A percentile compares a stretch with the other conserved stretches of the same genome.
phyloP scores from a whole-genome alignment of 768 basidiomycete species.

The Hygrocybe punicea region DNA sequence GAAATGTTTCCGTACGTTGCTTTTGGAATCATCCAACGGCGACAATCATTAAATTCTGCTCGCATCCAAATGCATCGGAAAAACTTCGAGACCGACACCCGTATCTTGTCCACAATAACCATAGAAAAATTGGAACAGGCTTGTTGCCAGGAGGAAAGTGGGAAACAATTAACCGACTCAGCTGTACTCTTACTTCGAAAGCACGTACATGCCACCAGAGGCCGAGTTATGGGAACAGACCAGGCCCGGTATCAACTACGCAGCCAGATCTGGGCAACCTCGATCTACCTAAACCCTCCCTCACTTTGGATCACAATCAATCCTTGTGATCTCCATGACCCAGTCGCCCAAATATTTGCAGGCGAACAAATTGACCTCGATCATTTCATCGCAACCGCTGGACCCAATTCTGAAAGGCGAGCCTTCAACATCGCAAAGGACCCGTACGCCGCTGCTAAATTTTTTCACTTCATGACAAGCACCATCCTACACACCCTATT shows the following conservation, averaged over 20 bases:
- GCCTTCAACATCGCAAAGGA: conserved; percentile 35
- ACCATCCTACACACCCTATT: conserved; percentile 32
- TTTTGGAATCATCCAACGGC: conserved; percentile 30
- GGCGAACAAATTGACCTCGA: conserved; percentile 41
- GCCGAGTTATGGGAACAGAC: conserved; percentile 24
- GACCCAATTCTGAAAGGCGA: conserved; percentile 24
- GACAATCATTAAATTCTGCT: conserved; percentile 29
- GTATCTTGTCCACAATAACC: conserved; percentile 19
- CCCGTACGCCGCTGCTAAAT: conserved; percentile 38
- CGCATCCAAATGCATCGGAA: conserved; percentile 26
- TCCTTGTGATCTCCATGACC: conserved; percentile 40
- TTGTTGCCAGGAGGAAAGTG: conserved; percentile 22
- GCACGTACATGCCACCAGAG: conserved; percentile 16
- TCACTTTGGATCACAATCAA: conserved; percentile 44
- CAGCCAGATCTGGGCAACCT: conserved; percentile 34
- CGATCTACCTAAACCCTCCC: conserved; percentile 25
- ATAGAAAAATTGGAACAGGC: conserved; percentile 24
- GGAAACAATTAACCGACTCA: conserved; percentile 17
- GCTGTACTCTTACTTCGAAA: conserved; percentile 15
- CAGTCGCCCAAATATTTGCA: conserved; percentile 38
- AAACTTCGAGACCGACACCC: conserved; percentile 27
- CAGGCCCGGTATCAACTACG: conserved; percentile 14
- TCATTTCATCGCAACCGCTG: conserved; percentile 19
- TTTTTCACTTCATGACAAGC: conserved; percentile 36
- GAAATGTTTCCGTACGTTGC: conserved; percentile 30